phyloP scores from a whole-genome alignment of 176 grass and related monocot genomes.

The Raddia guianensis region DNA sequence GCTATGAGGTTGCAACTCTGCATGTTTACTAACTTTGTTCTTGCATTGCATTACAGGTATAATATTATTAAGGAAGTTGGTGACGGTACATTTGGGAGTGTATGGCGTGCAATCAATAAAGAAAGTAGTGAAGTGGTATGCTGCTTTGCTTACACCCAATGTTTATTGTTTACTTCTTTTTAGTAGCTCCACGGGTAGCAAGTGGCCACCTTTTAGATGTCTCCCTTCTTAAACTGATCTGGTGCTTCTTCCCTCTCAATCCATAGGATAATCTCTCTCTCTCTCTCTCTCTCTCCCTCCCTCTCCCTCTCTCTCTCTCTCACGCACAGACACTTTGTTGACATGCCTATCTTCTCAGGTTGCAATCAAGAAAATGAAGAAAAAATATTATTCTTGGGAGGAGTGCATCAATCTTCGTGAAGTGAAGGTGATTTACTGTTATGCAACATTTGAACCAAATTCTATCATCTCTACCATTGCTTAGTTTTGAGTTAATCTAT shows the following conservation, averaged over 20 bases:
- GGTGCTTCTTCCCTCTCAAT: not conserved
- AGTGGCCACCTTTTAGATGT: not conserved
- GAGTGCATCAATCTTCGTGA: constrained; percentile 98
- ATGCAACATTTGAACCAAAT: not conserved
- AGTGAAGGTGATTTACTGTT: constrained; percentile 83
- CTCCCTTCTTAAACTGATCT: not conserved
- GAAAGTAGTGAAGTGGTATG: constrained; percentile 91
- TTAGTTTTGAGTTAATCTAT: constrained; percentile 12
- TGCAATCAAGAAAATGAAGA: constrained; percentile 99
- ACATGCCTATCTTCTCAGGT: constrained; percentile 53
- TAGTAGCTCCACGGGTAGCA: not conserved
- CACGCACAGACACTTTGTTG: not conserved
- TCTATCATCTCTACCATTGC: constrained; percentile 29
- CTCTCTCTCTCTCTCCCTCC: too few species aligned
- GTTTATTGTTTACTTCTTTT: constrained; percentile 27
- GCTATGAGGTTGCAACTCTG: not conserved
- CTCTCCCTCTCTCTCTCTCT: too few species aligned
- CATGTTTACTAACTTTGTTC: constrained; percentile 6
- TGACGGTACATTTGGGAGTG: constrained; percentile 97
- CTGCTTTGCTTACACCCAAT: constrained; percentile 29
- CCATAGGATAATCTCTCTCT: too few species aligned
- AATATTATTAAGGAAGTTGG: constrained; percentile 93
- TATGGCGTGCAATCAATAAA: constrained; percentile 91
- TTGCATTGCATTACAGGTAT: constrained; percentile 58
- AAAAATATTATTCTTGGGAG: constrained; percentile 95